These are phyloP conservation scores for Myotisia sp. DNA, from an alignment of 2,329 filamentous ascomycete species.

Conservation along the genomic window DNA sequence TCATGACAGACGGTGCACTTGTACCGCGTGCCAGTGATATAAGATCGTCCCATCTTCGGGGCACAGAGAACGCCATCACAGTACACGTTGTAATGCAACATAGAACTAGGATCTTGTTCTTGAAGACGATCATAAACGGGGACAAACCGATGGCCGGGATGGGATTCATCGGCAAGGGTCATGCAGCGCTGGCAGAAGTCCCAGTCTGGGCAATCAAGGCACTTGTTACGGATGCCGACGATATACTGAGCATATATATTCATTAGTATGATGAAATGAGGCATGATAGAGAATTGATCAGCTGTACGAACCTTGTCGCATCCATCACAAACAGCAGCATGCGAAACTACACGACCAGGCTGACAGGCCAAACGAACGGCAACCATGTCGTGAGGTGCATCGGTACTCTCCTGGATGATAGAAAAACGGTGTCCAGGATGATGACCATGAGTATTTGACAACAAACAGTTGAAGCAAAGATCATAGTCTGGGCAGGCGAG, in stretches of 20 bases:
- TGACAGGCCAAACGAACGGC: constrained; percentile 53
- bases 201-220: constrained; percentile 91
- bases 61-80: constrained; percentile 85
- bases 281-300: no score
- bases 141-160: constrained; percentile 77
- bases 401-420: constrained; percentile 28
- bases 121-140: constrained; percentile 39
- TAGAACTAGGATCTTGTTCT: constrained; percentile 33
- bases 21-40: constrained; percentile 76
- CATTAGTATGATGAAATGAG: constrained; percentile 13
- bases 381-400: constrained; percentile 44
- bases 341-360: constrained; percentile 65
- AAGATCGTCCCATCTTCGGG: constrained; percentile 28
- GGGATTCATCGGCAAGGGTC: constrained; percentile 49
- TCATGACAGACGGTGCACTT: constrained; percentile 96
- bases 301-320: constrained; percentile 54
- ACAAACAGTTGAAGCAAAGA: constrained; percentile 71
- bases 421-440: constrained; percentile 74
- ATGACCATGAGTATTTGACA: constrained; percentile 66
- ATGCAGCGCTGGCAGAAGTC: constrained; percentile 79
- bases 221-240: constrained; percentile 85
- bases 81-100: constrained; percentile 74
- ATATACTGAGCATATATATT: constrained; percentile 55
- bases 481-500: constrained; percentile 76
- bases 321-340: constrained; percentile 86